Percentiles rank a stretch among this genome's conserved stretches.
phyloP scores from a whole-genome alignment of 2,329 filamentous ascomycete genomes.

The Onygenales sp. region DNA sequence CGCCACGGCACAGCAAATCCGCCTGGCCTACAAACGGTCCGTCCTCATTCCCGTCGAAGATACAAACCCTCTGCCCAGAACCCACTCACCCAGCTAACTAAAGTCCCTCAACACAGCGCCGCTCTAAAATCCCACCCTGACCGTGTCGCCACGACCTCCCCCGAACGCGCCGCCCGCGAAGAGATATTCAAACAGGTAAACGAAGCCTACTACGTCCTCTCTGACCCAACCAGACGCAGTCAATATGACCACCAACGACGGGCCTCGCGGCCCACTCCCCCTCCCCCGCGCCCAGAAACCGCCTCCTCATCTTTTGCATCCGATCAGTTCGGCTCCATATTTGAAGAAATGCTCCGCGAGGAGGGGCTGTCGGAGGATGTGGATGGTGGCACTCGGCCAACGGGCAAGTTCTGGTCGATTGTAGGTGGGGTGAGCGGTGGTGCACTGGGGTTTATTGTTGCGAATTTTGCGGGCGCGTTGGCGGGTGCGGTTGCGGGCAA shows the following conservation, averaged over 20 bases:
- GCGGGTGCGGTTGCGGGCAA: slow-evolving; percentile 91
- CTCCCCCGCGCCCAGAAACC: slow-evolving; percentile 15
- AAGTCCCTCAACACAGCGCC: slow-evolving; percentile 44
- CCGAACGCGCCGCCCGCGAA: slow-evolving; percentile 71
- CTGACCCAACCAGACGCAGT: slow-evolving; percentile 62
- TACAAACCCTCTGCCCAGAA: background rate
- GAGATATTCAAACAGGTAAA: slow-evolving; percentile 86
- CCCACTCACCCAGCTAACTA: slow-evolving; percentile 6
- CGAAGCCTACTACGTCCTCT: slow-evolving; percentile 87
- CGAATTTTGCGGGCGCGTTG: slow-evolving; percentile 78
- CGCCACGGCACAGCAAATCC: slow-evolving; percentile 73
- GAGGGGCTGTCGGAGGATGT: slow-evolving; percentile 70
- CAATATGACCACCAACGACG: slow-evolving; percentile 62
- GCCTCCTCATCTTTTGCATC: slow-evolving; percentile 42
- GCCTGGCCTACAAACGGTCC: slow-evolving; percentile 87
- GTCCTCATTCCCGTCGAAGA: background rate
- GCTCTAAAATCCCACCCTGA: slow-evolving; percentile 91
- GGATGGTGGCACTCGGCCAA: slow-evolving; percentile 41
- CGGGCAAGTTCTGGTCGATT: slow-evolving; percentile 71
- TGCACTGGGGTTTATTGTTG: slow-evolving; percentile 88
- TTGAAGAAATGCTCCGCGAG: slow-evolving; percentile 85
- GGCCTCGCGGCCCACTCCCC: background rate
- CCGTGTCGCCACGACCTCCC: slow-evolving; percentile 72
- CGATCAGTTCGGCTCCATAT: slow-evolving; percentile 77
- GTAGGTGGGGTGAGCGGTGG: slow-evolving; percentile 79